Evolutionary conservation across 495 filamentous ascomycete genomes (phyloP).

Genomic region (Talaromyces liani): DNA sequence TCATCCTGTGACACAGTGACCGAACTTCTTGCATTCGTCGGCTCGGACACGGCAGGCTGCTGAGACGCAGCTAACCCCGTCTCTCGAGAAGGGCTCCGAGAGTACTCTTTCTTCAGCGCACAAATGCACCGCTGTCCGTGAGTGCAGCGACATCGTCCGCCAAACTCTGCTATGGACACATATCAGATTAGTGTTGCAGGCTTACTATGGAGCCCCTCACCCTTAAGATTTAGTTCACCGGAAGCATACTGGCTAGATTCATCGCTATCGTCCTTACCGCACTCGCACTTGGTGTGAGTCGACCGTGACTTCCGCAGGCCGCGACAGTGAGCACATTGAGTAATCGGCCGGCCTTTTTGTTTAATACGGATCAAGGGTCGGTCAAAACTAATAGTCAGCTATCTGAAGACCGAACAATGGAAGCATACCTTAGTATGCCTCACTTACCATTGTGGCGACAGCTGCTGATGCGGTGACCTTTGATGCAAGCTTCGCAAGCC

Average conservation of each 20-base stretch:
- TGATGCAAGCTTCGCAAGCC: slow-evolving; percentile 86
- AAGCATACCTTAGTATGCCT: too few species aligned
- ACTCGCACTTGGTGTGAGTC: slow-evolving; percentile 93
- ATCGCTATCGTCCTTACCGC: slow-evolving; percentile 57
- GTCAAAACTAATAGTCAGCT: slow-evolving; percentile 33
- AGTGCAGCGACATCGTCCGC: slow-evolving; percentile 65
- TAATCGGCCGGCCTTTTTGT: slow-evolving; percentile 96
- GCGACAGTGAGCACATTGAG: slow-evolving; percentile 96
- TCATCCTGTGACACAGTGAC: too few species aligned
- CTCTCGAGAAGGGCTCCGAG: slow-evolving; percentile 65
- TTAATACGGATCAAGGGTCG: slow-evolving; percentile 92
- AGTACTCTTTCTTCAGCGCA: slow-evolving; percentile 81
- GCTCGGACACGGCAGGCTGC: slow-evolving; percentile 19
- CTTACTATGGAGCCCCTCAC: slow-evolving; percentile 22
- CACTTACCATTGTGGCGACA: slow-evolving; percentile 81
- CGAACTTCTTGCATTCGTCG: too few species aligned
- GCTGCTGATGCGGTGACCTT: slow-evolving; percentile 87
- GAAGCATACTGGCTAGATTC: slow-evolving; percentile 53
- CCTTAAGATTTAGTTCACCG: slow-evolving; percentile 22
- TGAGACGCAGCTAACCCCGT: slow-evolving; percentile 39
- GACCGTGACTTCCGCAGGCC: slow-evolving; percentile 93
- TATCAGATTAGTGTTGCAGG: too few species aligned
- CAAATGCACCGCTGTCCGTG: slow-evolving; percentile 90
- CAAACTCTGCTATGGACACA: too few species aligned
- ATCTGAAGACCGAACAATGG: too few species aligned